phyloP scores from a whole-genome alignment of 1,139 yeast genomes.

The Suhomyces anneliseae region DNA sequence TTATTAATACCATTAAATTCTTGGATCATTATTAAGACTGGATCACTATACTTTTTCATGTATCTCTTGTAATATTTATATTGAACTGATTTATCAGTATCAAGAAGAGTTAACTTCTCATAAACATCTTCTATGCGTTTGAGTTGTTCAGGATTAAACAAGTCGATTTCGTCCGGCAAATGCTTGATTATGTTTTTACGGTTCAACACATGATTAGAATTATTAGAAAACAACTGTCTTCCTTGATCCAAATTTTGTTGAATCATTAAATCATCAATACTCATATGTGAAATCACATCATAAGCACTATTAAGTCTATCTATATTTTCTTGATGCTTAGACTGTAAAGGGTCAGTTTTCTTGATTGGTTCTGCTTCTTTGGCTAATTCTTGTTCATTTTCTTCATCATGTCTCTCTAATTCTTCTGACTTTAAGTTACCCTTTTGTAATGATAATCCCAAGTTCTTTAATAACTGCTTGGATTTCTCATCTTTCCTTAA shows the following conservation, averaged over 20 bases:
- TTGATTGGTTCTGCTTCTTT: slow-evolving; percentile 1
- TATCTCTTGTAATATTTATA: slow-evolving; percentile 38
- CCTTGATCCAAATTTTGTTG: slow-evolving; percentile 43
- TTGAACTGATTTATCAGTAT: slow-evolving; percentile 41
- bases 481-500: slow-evolving; percentile 25
- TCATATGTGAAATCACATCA: slow-evolving; percentile 40
- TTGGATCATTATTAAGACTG: slow-evolving; percentile 33
- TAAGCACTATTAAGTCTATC: slow-evolving; percentile 17
- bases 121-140: slow-evolving; percentile 35
- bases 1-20: slow-evolving; percentile 38
- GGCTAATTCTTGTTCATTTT: not conserved
- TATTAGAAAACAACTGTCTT: slow-evolving; percentile 34
- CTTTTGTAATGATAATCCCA: slow-evolving; percentile 31
- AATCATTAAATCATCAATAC: slow-evolving; percentile 37
- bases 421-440: slow-evolving; percentile 25
- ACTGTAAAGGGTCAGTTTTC: not conserved
- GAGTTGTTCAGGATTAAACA: slow-evolving; percentile 25
- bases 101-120: slow-evolving; percentile 32
- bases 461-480: slow-evolving; percentile 27
- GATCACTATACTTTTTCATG: slow-evolving; percentile 35
- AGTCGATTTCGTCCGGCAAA: slow-evolving; percentile 42
- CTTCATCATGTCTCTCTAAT: slow-evolving; percentile 1
- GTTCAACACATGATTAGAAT: slow-evolving; percentile 39
- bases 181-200: slow-evolving; percentile 33
- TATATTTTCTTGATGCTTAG: slow-evolving; percentile 9